phyloP scores from a whole-genome alignment of 169 alveolate genomes.

The Plasmodium chabaudi region DNA sequence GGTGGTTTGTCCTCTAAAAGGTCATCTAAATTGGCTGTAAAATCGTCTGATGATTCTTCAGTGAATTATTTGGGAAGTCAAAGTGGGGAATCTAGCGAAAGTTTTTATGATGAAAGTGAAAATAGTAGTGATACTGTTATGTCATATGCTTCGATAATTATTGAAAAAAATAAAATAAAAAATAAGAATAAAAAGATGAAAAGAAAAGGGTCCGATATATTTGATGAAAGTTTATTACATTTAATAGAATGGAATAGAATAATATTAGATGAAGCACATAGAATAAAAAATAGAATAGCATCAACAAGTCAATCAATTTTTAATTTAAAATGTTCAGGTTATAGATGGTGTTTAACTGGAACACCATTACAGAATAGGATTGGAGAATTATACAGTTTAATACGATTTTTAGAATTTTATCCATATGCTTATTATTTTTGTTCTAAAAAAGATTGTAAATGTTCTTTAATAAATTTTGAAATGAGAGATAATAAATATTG shows the following conservation, averaged over 20 bases:
- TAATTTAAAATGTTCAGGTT: conserved; percentile 81
- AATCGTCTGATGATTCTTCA: too few relatives aligned
- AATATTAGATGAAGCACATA: conserved; percentile 97
- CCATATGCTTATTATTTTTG: conserved; percentile 94
- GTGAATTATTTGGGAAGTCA: too few relatives aligned
- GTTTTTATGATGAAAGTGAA: background rate
- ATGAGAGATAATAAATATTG: conserved; percentile 87
- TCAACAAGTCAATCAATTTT: conserved; percentile 89
- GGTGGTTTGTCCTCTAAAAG: too few relatives aligned
- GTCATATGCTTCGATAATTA: conserved; percentile 57
- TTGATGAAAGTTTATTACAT: conserved; percentile 80
- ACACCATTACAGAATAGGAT: conserved; percentile 98
- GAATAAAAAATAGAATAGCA: conserved; percentile 94
- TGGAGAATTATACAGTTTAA: conserved; percentile 95
- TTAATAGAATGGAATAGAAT: conserved; percentile 88
- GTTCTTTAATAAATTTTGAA: conserved; percentile 84
- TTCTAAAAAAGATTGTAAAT: conserved; percentile 88
- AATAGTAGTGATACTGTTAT: conserved; percentile 4
- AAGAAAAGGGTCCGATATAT: conserved; percentile 63
- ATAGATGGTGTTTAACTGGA: conserved; percentile 97
- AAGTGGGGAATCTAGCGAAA: too few relatives aligned
- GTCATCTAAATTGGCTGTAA: too few relatives aligned
- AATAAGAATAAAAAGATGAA: background rate
- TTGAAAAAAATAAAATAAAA: conserved; percentile 13
- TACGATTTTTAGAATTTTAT: conserved; percentile 93